These are phyloP conservation scores for Yarrowia bubula DNA, from an alignment of 805 yeast species.

Conservation along the genomic window DNA sequence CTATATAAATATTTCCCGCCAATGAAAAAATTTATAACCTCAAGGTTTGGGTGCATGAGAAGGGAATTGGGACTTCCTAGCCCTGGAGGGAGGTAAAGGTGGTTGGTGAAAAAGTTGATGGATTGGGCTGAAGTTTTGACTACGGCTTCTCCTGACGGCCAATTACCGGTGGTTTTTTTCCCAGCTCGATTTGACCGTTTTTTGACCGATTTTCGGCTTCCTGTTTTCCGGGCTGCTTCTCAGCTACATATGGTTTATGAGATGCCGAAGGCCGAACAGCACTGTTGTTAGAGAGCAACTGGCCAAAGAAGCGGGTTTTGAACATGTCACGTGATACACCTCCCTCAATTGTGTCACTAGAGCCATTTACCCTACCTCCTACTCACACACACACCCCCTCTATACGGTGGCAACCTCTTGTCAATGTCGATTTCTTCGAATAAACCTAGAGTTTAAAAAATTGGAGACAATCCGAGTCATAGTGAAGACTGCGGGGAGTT, in stretches of 20 bases:
- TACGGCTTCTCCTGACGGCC: background rate
- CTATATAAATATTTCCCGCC: slow-evolving; percentile 2
- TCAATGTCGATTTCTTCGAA: background rate
- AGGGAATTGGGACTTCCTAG: background rate
- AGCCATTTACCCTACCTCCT: too few species aligned
- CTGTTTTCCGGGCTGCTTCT: background rate
- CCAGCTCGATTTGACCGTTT: background rate
- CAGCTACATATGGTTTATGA: background rate
- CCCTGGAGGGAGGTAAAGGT: background rate
- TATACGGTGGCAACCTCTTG: background rate
- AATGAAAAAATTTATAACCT: slow-evolving; percentile 20
- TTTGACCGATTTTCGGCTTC: background rate
- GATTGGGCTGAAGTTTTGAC: background rate
- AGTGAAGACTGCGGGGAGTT: background rate
- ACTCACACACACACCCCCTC: too few species aligned
- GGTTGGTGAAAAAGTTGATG: background rate
- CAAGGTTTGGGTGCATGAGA: slow-evolving; percentile 15
- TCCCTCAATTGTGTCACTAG: background rate
- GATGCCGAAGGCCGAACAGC: background rate
- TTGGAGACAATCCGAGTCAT: slow-evolving; percentile 17
- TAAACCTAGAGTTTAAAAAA: background rate
- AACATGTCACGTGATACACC: background rate
- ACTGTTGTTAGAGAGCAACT: background rate
- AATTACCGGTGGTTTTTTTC: background rate
- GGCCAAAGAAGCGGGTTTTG: background rate